A percentile compares a stretch with the other conserved stretches of the same genome.
Conservation (phyloP, 2,329 filamentous ascomycete species). For the Knufia petricola region DNA sequence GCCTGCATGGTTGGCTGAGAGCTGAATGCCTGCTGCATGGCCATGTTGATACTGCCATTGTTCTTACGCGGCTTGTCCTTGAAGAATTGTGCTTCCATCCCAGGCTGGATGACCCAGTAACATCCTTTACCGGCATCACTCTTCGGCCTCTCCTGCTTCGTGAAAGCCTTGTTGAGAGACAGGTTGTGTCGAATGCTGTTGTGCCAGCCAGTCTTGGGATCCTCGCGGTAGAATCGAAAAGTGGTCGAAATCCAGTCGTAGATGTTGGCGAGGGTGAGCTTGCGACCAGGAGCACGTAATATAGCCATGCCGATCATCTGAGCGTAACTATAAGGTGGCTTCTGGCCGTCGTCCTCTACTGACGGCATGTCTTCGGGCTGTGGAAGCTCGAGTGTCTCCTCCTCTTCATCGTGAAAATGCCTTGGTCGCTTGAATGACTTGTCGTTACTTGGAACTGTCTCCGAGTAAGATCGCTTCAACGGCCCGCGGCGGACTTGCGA, state of each 20-base stretch:
- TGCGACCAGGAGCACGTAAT: conserved; percentile 69
- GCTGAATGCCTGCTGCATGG: conserved; percentile 29
- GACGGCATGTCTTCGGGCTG: conserved; percentile 69
- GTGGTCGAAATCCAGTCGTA: conserved; percentile 99
- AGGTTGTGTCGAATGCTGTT: conserved; percentile 98
- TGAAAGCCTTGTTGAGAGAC: conserved; percentile 90
- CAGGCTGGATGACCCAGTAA: conserved; percentile 90
- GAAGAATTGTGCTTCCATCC: conserved; percentile 79
- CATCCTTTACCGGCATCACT: conserved; percentile 96
- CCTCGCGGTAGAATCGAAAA: conserved; percentile 77
- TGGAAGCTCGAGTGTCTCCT: conserved; percentile 46
- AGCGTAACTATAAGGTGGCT: conserved; percentile 88
- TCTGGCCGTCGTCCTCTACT: conserved; percentile 75
- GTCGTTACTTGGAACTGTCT: conserved; percentile 64
- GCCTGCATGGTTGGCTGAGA: conserved; percentile 16
- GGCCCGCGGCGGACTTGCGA: conserved; percentile 36
- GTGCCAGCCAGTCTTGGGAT: conserved; percentile 73
- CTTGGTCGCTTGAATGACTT: conserved; percentile 60
- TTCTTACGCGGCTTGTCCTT: conserved; percentile 59
- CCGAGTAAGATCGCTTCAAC: conserved; percentile 55
- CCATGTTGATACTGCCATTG: conserved; percentile 31
- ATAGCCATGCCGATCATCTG: conserved; percentile 96
- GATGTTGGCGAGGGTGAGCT: conserved; percentile 84
- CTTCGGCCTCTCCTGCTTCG: conserved; percentile 91
- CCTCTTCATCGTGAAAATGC: conserved; percentile 40